Percentiles rank a stretch among this genome's conserved stretches.
phyloP scores from a whole-genome alignment of 78 protist genomes.

The Pelomyxa schiedti region DNA sequence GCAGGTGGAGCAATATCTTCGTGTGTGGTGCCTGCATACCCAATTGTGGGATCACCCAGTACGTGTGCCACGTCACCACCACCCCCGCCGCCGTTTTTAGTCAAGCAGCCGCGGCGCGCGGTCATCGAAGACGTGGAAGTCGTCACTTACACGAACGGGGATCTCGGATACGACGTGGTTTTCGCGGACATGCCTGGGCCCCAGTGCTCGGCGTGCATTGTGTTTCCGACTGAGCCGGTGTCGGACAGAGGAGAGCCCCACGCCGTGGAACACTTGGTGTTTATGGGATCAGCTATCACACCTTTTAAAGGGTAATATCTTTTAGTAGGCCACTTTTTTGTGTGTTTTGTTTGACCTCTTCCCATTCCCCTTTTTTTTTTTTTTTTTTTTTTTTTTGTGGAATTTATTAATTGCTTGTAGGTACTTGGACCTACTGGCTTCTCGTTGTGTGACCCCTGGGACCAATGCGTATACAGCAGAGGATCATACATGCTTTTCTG shows the following conservation, averaged over 20 bases:
- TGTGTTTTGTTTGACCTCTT: no score
- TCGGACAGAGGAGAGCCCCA: constrained; percentile 56
- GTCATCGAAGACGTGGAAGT: no score
- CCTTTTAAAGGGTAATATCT: no score
- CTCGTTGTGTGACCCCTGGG: constrained; percentile 28
- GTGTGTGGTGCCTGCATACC: no score
- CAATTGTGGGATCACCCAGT: no score
- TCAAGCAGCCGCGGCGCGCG: no score
- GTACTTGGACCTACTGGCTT: constrained; percentile 14
- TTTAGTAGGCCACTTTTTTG: no score
- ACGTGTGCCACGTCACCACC: no score
- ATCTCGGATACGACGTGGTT: constrained; percentile 43
- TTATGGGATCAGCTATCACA: constrained; percentile 26
- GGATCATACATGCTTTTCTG: constrained; percentile 33
- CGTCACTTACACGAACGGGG: constrained; percentile 61
- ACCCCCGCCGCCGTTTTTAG: no score
- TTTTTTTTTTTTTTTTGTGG: no score
- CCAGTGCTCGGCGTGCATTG: constrained; percentile 24
- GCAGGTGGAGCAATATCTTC: no score
- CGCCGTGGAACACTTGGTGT: constrained; percentile 61
- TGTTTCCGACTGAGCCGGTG: constrained; percentile 47
- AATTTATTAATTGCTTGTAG: constrained; percentile 1
- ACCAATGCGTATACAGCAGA: constrained; percentile 43
- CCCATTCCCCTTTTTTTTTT: no score
- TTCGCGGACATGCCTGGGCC: constrained; percentile 19